Evolutionary conservation across 192 early-diverging fungal genomes (phyloP), one percentile per base, ranked within the genome.

Genomic region (Entomortierella beljakovae): DNA sequence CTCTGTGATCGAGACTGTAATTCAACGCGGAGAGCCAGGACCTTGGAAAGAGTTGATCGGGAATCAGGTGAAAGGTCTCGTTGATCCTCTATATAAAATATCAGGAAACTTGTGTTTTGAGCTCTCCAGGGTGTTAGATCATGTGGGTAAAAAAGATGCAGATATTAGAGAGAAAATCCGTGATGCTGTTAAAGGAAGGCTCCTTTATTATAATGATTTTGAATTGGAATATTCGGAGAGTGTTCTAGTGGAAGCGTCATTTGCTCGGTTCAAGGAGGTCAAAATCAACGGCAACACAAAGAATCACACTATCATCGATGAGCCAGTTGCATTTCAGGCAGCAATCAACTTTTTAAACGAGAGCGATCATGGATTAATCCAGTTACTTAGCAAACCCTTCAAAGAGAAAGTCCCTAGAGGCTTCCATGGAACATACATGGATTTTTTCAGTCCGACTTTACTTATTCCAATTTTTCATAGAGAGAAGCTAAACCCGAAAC

Each of bases 21-120:
- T 53, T 53, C 51, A 53, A 26, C 25, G 18, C 3, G 51, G 51
- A n/a, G 18, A 2, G 5, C 2, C 28, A 25, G 51, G 25, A 9
- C 25, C 3, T 53, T 53, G 23, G 51, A 53, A 26, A 26, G 25
- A n/a, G 18, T 7, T 18, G 28, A 53, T 53, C 51, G 28, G 28
- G 15, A 3, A 8, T 9, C 25, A 26, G 51, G 28, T 53, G 25
- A 3, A 9, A 9, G 23, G 5, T 13, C 51, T 53, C 51, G 28
- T 15, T 29, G 23, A 53, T 2, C 3, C 51, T 28, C 2, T 10
- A 8, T 53, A 28, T 9, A 9, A 29, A 8, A 26, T 31, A 2
- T 31, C 51, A 3, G 51, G 51, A 53, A 53, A 53, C 18, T 26
- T 53, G 51, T 53, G 51, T 26, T 53, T 53, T 26, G 51, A 53